A percentile compares a stretch with the other conserved stretches of the same genome.
phyloP scores from a whole-genome alignment of 225 moss, liverwort and hornwort genomes.

The Straminergon stramineum region DNA sequence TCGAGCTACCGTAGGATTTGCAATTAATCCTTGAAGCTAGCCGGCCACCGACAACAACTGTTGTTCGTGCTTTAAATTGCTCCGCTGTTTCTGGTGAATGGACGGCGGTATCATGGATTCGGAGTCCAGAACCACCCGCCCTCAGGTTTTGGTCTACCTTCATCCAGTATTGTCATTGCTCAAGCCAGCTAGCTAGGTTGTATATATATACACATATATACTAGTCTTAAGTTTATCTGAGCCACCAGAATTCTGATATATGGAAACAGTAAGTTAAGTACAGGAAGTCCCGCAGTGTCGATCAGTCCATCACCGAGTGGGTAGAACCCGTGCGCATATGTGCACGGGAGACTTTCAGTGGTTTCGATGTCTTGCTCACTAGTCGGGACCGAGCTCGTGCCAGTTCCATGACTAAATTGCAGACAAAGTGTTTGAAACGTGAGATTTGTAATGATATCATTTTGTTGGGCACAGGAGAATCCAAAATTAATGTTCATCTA shows the following conservation, averaged over 20 bases:
- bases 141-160: background rate
- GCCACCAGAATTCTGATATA: background rate
- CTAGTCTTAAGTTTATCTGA: background rate
- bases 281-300: background rate
- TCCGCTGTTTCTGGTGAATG: background rate
- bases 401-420: background rate
- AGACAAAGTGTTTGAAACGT: background rate
- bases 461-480: background rate
- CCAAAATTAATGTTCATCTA: background rate
- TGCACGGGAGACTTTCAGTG: background rate
- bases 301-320: background rate
- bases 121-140: background rate
- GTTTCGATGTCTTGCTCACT: background rate
- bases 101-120: constrained; percentile 6
- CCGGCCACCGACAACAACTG: too few species aligned
- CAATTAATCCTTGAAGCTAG: background rate
- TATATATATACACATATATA: too few species aligned
- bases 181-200: background rate
- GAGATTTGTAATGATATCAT: background rate
- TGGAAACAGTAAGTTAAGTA: background rate
- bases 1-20: background rate
- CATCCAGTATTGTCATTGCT: too few species aligned
- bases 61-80: background rate
- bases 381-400: background rate
- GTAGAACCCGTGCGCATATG: too few species aligned